Base-by-base conservation (phyloP, 2,329 filamentous ascomycete genomes). In the Curvularia eragrostidis region DNA sequence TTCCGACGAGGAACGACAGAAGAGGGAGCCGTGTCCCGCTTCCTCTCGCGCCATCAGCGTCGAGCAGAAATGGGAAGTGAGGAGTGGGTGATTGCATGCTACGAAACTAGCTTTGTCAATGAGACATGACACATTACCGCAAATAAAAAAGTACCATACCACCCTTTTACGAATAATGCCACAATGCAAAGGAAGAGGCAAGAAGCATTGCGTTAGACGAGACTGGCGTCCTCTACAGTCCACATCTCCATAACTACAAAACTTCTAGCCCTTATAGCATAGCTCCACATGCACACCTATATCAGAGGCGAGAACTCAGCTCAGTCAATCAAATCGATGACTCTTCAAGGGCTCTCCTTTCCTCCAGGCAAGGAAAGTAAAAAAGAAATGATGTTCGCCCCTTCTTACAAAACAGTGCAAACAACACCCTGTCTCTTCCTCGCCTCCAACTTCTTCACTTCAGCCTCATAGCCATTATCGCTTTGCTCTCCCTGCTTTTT, bases 41-140 rank as follows among this genome's bases (percentile, higher is more conserved):
- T 32, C 48, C 10, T 4, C 48, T 10, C 36, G 28, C 6, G 19
- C 36, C 4, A 51, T 51, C 26, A 51, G 21, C 7, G 38, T 51
- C 3, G 48, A 51, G 38, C 21, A 13, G 7, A 41, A 23, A 15
- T 51, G 48, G 48, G 48, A 51, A 30, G 48, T 51, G 18, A 42
- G 23, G 18, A 51, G 9, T 19, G 18, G 24, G 6, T 28, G 4
- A 28, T 19, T 4, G 12, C 26, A 19, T 13, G 10, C 1, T 12
- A 6, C 12, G 13, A 6, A 7, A 42, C 24, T 42, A 13, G 19
- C 10, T 13, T 21, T n/a, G 15, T n/a, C 3, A 26, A 26, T 26
- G n/a, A n/a, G n/a, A n/a, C 24, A 26, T 4, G 24, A 26, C 24
- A 26, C 7, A 26, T 4, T 26, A 26, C 24, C 24, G n/a, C 13